Conservation (phyloP, 768 basidiomycete species). For the Russula vinacea region DNA sequence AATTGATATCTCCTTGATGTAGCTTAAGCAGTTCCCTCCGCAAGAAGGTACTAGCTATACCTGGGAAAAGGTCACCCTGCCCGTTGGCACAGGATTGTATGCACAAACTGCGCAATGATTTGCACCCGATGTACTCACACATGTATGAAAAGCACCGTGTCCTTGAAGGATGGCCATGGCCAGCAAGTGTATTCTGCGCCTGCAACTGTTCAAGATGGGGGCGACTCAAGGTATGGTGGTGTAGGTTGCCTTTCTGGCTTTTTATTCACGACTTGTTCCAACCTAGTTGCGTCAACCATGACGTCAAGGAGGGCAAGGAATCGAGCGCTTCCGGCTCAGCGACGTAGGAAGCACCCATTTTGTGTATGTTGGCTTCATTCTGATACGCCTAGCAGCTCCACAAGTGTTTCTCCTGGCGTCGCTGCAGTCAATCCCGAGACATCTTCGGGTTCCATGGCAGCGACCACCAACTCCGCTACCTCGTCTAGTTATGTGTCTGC, state of each 20-base stretch:
- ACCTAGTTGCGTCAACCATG: slow-evolving; percentile 22
- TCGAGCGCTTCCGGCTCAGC: slow-evolving; percentile 4
- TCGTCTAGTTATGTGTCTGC: not conserved
- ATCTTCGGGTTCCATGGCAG: not conserved
- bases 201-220: slow-evolving; percentile 43
- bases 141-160: slow-evolving; percentile 44
- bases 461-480: not conserved
- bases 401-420: slow-evolving; percentile 1
- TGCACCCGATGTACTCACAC: slow-evolving; percentile 4
- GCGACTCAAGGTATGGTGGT: slow-evolving; percentile 39
- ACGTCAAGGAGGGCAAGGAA: slow-evolving; percentile 20
- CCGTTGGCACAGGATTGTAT: slow-evolving; percentile 47
- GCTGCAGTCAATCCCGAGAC: not conserved
- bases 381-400: slow-evolving; percentile 1
- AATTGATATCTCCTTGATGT: slow-evolving; percentile 3
- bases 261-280: not conserved
- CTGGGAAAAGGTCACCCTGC: slow-evolving; percentile 52
- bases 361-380: not conserved
- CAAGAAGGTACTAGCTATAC: slow-evolving; percentile 46
- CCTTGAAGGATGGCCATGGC: slow-evolving; percentile 59
- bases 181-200: slow-evolving; percentile 49
- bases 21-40: slow-evolving; percentile 55
- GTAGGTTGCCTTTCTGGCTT: not conserved
- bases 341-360: not conserved
- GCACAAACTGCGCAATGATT: slow-evolving; percentile 29